These are phyloP conservation scores for Sphagnurus paluster DNA, from an alignment of 1,284 basidiomycete genomes.

Conservation along the genomic window DNA sequence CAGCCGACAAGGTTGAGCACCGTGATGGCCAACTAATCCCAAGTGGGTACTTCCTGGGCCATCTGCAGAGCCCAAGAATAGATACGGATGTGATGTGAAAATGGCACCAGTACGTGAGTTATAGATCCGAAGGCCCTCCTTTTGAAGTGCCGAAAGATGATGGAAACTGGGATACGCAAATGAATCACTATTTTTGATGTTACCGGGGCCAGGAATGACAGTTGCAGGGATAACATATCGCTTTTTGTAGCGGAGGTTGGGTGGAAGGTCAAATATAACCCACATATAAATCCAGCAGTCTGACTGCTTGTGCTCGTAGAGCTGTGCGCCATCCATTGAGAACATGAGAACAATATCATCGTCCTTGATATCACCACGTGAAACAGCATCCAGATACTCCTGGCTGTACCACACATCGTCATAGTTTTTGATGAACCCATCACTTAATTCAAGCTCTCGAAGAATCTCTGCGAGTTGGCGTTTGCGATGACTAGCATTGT, in stretches of 20 bases:
- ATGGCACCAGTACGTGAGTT: neutral
- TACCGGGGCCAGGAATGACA: constrained; percentile 3
- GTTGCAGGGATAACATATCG: neutral
- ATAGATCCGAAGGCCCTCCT: constrained; percentile 5
- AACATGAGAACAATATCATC: constrained; percentile 17
- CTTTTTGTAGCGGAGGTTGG: constrained; percentile 13
- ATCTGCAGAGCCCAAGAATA: constrained; percentile 25
- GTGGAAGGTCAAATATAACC: constrained; percentile 19
- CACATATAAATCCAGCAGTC: constrained; percentile 25
- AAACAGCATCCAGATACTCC: constrained; percentile 5
- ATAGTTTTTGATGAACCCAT: constrained; percentile 1
- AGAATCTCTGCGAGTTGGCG: neutral
- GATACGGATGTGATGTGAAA: neutral
- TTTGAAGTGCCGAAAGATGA: constrained; percentile 29
- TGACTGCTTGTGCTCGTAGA: constrained; percentile 12
- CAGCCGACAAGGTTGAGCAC: neutral
- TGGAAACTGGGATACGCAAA: constrained; percentile 35
- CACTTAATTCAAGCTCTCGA: constrained; percentile 7
- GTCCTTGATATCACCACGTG: constrained; percentile 2
- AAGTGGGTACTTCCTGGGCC: constrained; percentile 25
- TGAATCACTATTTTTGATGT: constrained; percentile 29
- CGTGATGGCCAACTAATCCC: constrained; percentile 26
- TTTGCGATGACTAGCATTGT: neutral
- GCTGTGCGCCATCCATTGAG: constrained; percentile 18
- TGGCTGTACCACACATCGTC: neutral